Conservation (phyloP, 2,329 filamentous ascomycete genomes). For the Fusarium decemcellulare region DNA sequence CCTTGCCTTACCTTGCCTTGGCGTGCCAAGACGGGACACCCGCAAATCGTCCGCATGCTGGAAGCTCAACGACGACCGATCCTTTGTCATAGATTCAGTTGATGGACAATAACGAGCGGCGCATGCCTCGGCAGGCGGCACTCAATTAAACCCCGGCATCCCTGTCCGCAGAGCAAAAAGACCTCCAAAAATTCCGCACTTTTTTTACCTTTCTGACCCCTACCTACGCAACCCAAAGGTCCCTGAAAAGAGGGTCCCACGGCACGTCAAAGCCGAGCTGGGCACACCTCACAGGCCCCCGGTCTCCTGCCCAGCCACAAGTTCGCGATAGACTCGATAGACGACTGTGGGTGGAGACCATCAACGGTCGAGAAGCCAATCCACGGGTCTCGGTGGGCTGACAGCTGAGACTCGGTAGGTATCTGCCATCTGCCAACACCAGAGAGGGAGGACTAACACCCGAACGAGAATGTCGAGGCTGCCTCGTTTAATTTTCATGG, state of each 20-base stretch:
- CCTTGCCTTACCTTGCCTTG: slow-evolving; percentile 5
- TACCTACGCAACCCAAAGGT: background rate
- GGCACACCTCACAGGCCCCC: slow-evolving; percentile 7
- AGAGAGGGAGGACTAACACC: no score
- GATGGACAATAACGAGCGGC: background rate
- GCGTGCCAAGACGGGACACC: slow-evolving; percentile 42
- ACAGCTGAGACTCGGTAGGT: slow-evolving; percentile 1
- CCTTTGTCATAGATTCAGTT: slow-evolving; percentile 2
- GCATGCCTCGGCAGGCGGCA: background rate
- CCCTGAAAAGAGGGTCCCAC: slow-evolving; percentile 29
- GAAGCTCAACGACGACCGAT: slow-evolving; percentile 39
- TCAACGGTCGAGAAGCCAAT: slow-evolving; percentile 41
- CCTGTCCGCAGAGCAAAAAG: background rate
- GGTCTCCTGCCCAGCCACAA: slow-evolving; percentile 20
- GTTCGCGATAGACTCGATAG: slow-evolving; percentile 17
- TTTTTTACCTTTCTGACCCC: background rate
- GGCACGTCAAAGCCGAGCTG: slow-evolving; percentile 41
- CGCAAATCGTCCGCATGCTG: slow-evolving; percentile 21
- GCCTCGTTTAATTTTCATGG: no score
- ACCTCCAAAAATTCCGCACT: background rate
- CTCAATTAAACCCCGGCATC: background rate
- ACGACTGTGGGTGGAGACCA: slow-evolving; percentile 23
- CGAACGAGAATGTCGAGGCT: background rate
- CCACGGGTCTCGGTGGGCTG: slow-evolving; percentile 25
- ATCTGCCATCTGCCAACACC: no score